Evolutionary conservation across 1,284 basidiomycete species (phyloP).

Genomic region (Rhizoctonia solani): DNA sequence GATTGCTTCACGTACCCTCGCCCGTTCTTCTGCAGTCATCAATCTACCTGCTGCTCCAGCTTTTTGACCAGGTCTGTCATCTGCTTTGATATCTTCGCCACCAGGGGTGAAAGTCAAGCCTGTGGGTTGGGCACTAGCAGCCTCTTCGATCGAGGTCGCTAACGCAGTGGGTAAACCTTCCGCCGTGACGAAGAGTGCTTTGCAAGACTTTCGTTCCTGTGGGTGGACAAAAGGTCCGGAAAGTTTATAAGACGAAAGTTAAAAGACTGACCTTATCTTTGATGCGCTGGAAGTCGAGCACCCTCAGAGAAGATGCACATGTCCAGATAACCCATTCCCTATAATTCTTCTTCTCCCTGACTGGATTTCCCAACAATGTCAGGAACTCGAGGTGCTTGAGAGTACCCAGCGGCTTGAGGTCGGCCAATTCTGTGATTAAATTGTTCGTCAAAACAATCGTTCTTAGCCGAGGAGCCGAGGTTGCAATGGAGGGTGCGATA

Average conservation of each 20-base stretch:
- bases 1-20: slow-evolving; percentile 73
- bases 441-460: slow-evolving; percentile 83
- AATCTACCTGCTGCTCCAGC: slow-evolving; percentile 46
- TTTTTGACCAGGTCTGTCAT: slow-evolving; percentile 20
- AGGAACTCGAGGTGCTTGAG: slow-evolving; percentile 81
- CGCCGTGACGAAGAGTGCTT: slow-evolving; percentile 74
- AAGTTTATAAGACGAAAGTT: background rate
- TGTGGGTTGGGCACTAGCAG: slow-evolving; percentile 23
- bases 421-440: slow-evolving; percentile 73
- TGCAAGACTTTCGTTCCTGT: slow-evolving; percentile 77
- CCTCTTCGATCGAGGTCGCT: slow-evolving; percentile 64
- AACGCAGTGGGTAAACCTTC: slow-evolving; percentile 79
- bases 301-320: slow-evolving; percentile 75
- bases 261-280: slow-evolving; percentile 80
- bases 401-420: slow-evolving; percentile 81
- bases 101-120: slow-evolving; percentile 30
- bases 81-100: background rate
- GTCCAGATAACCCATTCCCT: slow-evolving; percentile 90
- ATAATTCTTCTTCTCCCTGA: slow-evolving; percentile 93
- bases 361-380: slow-evolving; percentile 87
- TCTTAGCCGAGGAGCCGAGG: slow-evolving; percentile 81
- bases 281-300: slow-evolving; percentile 96
- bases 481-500: slow-evolving; percentile 78
- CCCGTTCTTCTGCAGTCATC: slow-evolving; percentile 64
- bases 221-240: background rate